Base-by-base conservation (phyloP, 306 rosid species). In the Acmispon strigosus region DNA sequence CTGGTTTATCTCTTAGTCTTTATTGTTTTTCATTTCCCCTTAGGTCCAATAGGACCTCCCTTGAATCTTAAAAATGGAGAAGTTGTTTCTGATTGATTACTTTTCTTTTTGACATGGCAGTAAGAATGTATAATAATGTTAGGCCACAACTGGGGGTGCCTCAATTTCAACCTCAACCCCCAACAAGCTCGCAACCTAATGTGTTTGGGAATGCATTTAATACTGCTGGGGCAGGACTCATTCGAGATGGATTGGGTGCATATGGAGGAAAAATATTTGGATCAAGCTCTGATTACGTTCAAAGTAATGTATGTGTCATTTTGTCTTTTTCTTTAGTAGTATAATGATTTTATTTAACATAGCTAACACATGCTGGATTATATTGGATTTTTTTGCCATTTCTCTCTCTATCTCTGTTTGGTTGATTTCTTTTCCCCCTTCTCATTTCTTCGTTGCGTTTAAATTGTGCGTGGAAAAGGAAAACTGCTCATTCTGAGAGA, bases 191-290 rank as follows among this genome's bases (percentile, higher is more conserved):
- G 18, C 92, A 72, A 70, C 88, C 94, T 42, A 84, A 83, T 69
- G 89, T 88, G 9, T 86, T 87, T 58, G 96, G 92, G 60, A 86
- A 76, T 86, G 75, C 96, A 22, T 86, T 92, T 76, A 78, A 86
- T 62, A 90, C 83, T 27, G 47, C 85, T 34, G 43, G 43, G 10
- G 88, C 96, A 2, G 97, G 96, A 54, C 86, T 92, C 71, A 89
- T 92, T 69, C 87, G 89, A 69, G 89, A 93, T 70, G 94, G 96
- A 55, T 80, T 87, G 76, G 96, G 92, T 83, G 96, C 97, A 16
- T 92, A 92, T 72, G 96, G 94, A 41, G 97, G 83, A 79, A 92
- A 72, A 66, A 85, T 89, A 52, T 74, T 89, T 15, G 96, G 96
- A 59, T 92, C 96, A 6, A 81, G 94, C 76, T 89, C 92, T 39